Percentiles rank a stretch among this genome's conserved stretches.
Conservation (phyloP, 23 red algal species). For the Gracilaria caudata region DNA sequence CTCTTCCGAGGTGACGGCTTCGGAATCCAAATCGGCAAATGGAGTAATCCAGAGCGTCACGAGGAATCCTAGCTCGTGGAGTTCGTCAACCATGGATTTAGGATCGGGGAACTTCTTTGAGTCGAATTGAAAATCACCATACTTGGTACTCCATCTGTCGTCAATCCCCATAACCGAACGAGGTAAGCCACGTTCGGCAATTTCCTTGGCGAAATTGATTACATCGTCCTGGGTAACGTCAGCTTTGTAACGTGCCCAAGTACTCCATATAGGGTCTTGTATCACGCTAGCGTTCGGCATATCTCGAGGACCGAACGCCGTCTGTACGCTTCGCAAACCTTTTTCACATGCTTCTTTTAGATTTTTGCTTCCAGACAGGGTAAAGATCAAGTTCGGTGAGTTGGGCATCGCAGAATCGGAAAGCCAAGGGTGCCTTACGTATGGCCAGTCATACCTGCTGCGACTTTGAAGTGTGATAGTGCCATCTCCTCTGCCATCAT, state of each 20-base stretch:
- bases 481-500: constrained; percentile 48
- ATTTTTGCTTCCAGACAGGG: constrained; percentile 16
- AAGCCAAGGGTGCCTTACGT: constrained; percentile 81
- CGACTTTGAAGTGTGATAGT: constrained; percentile 77
- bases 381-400: constrained; percentile 26
- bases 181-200: constrained; percentile 62
- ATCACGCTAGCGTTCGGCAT: constrained; percentile 44
- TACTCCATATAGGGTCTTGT: constrained; percentile 87
- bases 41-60: constrained; percentile 93
- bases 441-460: constrained; percentile 70
- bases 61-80: constrained; percentile 85
- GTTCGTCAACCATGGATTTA: constrained; percentile 69
- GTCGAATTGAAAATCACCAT: constrained; percentile 89
- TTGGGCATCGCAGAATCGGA: constrained; percentile 11
- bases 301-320: constrained; percentile 13
- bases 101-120: constrained; percentile 89
- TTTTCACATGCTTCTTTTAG: constrained; percentile 19
- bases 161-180: constrained; percentile 90
- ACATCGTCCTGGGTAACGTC: constrained; percentile 84
- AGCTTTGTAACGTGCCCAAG: constrained; percentile 89
- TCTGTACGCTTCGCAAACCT: constrained; percentile 4
- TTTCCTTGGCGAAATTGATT: constrained; percentile 74
- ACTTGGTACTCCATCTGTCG: constrained; percentile 84
- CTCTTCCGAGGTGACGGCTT: constrained; percentile 43
- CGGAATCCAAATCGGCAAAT: constrained; percentile 76